Conservation (phyloP, 2,329 filamentous ascomycete genomes). For the Graphium sp. region DNA sequence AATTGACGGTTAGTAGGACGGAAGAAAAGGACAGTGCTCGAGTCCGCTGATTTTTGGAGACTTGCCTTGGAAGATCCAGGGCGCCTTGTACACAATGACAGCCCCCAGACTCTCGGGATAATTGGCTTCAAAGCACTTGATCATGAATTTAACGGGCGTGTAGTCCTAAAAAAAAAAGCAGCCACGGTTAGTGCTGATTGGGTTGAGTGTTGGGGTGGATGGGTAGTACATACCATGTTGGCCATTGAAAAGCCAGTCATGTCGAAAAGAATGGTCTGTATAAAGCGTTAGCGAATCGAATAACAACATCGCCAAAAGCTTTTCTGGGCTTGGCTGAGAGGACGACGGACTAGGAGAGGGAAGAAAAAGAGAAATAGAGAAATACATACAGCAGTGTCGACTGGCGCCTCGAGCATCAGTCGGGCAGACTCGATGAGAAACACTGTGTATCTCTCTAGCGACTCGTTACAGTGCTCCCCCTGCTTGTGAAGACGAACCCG, state of each 20-base stretch:
- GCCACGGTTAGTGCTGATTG: conserved; percentile 8
- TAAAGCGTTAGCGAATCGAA: conserved; percentile 7
- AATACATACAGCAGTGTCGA: conserved; percentile 75
- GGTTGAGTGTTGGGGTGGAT: not conserved
- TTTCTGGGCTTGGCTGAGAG: too few species aligned
- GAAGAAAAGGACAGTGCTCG: not conserved
- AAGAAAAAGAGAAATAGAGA: not conserved
- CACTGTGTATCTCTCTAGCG: conserved; percentile 78
- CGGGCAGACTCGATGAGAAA: conserved; percentile 91
- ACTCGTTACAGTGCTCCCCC: conserved; percentile 67
- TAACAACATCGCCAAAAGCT: not conserved
- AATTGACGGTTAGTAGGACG: not conserved
- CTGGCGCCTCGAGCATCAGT: conserved; percentile 58
- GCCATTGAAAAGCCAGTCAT: conserved; percentile 87
- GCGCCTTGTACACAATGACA: conserved; percentile 87
- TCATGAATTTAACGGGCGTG: conserved; percentile 95
- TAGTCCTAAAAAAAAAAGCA: conserved; percentile 59
- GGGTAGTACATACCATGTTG: conserved; percentile 55
- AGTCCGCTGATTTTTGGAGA: conserved; percentile 9
- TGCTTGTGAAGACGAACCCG: conserved; percentile 66
- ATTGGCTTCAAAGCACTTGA: conserved; percentile 97
- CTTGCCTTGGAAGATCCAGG: conserved; percentile 87
- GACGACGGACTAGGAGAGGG: too few species aligned
- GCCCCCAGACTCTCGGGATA: conserved; percentile 86
- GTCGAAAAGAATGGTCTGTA: conserved; percentile 79